Percentiles rank a stretch among this genome's conserved stretches.
These are phyloP conservation scores for Stylosanthes scabra DNA, from an alignment of 331 rosid genomes.

Conservation along the genomic window DNA sequence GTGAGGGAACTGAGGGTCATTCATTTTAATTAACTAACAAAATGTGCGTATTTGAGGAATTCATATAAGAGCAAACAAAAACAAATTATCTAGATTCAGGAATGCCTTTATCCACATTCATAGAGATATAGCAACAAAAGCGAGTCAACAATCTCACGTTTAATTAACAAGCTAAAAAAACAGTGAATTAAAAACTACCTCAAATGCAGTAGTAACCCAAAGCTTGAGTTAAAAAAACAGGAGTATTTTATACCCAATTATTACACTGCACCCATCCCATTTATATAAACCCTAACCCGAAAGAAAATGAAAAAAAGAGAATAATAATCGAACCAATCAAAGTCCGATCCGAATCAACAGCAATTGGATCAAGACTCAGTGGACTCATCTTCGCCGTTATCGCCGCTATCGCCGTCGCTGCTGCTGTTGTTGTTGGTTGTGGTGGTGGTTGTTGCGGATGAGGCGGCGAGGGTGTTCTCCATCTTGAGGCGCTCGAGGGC, in stretches of 20 bases:
- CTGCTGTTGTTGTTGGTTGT: background rate
- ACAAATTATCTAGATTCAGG: background rate
- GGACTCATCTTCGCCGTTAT: background rate
- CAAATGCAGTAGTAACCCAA: background rate
- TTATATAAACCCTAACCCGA: constrained; percentile 11
- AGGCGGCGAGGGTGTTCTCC: constrained; percentile 22
- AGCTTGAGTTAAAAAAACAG: constrained; percentile 6
- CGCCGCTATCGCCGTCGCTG: background rate
- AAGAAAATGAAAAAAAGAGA: background rate
- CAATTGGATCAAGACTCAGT: background rate
- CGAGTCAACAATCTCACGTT: constrained; percentile 35
- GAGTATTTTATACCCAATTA: constrained; percentile 24
- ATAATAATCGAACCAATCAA: background rate
- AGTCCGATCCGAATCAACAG: constrained; percentile 15
- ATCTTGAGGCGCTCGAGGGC: constrained; percentile 69
- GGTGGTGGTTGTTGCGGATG: background rate
- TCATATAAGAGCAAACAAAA: too few relatives aligned
- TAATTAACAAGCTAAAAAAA: background rate
- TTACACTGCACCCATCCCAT: constrained; percentile 34
- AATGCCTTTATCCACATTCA: constrained; percentile 45
- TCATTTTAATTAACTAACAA: too few relatives aligned
- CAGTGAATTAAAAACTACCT: background rate
- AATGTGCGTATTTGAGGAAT: too few relatives aligned
- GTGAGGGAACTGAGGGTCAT: too few relatives aligned
- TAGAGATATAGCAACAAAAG: constrained; percentile 6